Evolutionary conservation across 106 monocot species (phyloP).

Genomic region (Phalaenopsis aphrodite): DNA sequence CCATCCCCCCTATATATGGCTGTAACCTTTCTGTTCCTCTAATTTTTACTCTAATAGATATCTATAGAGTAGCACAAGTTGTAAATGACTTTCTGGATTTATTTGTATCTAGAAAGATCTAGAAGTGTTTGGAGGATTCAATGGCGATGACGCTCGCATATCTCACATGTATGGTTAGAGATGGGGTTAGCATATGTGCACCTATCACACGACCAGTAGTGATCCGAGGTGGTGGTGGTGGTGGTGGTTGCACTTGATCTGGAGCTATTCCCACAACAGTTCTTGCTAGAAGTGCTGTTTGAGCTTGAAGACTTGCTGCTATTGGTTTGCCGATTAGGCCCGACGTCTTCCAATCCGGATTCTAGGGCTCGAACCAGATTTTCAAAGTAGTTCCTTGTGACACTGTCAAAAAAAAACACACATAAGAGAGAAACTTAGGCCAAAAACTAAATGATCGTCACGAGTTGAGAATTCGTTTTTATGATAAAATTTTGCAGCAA

Average conservation of each 20-base stretch:
- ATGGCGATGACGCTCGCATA: slow-evolving; percentile 29
- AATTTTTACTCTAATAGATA: not conserved
- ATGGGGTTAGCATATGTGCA: slow-evolving; percentile 62
- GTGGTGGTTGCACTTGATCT: slow-evolving; percentile 16
- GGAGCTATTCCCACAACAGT: slow-evolving; percentile 19
- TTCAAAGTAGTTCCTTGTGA: slow-evolving; percentile 18
- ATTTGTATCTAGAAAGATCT: not conserved
- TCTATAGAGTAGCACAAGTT: too few species aligned
- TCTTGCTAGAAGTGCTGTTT: slow-evolving; percentile 19
- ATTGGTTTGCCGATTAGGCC: not conserved
- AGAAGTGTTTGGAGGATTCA: not conserved
- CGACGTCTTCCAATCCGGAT: slow-evolving; percentile 13
- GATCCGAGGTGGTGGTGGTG: slow-evolving; percentile 29
- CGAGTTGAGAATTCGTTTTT: not conserved
- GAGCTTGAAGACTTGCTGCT: not conserved
- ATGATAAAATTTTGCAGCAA: too few species aligned
- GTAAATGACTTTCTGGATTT: not conserved
- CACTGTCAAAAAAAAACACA: not conserved
- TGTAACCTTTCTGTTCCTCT: not conserved
- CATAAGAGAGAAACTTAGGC: not conserved
- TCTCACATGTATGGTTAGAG: slow-evolving; percentile 29
- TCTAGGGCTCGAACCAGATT: slow-evolving; percentile 15
- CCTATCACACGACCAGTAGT: slow-evolving; percentile 46
- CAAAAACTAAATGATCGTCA: not conserved
- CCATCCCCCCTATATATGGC: not conserved